These are phyloP conservation scores for Cladophialophora bantiana DNA, from an alignment of 2,329 filamentous ascomycete species.

Conservation along the genomic window DNA sequence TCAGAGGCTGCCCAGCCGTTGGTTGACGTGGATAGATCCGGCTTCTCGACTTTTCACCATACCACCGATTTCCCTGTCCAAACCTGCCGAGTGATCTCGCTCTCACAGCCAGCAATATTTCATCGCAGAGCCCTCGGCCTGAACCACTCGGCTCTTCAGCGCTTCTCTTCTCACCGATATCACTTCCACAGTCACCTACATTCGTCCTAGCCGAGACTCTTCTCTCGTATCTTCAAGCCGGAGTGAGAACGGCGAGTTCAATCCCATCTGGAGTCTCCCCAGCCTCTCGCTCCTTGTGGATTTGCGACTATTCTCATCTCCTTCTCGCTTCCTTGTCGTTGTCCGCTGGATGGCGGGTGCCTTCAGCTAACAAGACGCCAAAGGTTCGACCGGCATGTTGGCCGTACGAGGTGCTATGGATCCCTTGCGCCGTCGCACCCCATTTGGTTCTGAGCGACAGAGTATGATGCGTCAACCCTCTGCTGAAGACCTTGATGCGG, in stretches of 20 bases:
- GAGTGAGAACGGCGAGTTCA: not conserved
- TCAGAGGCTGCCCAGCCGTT: conserved; percentile 16
- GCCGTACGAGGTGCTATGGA: conserved; percentile 40
- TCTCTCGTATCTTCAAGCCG: not conserved
- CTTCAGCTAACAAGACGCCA: conserved; percentile 21
- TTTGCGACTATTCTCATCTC: not conserved
- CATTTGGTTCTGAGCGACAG: conserved; percentile 32
- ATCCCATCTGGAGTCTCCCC: not conserved
- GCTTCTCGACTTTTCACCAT: conserved; percentile 16
- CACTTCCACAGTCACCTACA: conserved; percentile 18
- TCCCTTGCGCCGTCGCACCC: conserved; percentile 34
- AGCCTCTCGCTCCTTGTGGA: not conserved
- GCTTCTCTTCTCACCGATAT: not conserved
- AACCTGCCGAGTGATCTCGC: not conserved
- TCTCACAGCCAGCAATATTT: not conserved
- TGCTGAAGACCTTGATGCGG: conserved; percentile 56
- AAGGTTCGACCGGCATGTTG: conserved; percentile 38
- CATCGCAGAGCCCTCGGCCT: not conserved
- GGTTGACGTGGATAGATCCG: conserved; percentile 21
- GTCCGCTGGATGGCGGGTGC: conserved; percentile 23
- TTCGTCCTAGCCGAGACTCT: not conserved
- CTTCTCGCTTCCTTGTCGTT: conserved; percentile 4
- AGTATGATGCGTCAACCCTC: conserved; percentile 52
- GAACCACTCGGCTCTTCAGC: not conserved
- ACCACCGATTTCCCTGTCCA: conserved; percentile 7